A percentile compares a stretch with the other conserved stretches of the same genome.
phyloP scores from a whole-genome alignment of 2,329 filamentous ascomycete genomes.

The Fusarium circinatum region DNA sequence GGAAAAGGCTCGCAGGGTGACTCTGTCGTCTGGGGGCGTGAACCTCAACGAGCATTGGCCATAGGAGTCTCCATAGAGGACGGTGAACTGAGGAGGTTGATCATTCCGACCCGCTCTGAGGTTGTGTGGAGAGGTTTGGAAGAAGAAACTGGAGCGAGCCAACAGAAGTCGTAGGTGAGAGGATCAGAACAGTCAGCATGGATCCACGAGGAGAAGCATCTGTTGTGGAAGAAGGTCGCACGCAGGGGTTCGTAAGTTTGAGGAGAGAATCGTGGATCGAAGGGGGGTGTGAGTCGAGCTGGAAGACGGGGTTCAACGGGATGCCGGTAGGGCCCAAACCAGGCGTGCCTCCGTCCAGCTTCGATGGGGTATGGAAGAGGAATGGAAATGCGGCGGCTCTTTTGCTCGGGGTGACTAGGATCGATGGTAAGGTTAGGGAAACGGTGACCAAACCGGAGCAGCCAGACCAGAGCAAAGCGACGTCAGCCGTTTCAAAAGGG shows the following conservation, averaged over 20 bases:
- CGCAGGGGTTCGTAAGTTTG: constrained; percentile 35
- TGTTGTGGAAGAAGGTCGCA: constrained; percentile 38
- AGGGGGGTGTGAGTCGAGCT: constrained; percentile 41
- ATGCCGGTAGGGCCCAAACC: constrained; percentile 31
- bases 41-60: constrained; percentile 42
- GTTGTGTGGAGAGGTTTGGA: constrained; percentile 45
- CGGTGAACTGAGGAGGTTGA: constrained; percentile 44
- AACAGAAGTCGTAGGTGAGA: constrained; percentile 38
- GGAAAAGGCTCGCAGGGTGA: constrained; percentile 33
- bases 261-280: constrained; percentile 34
- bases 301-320: constrained; percentile 25
- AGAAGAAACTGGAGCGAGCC: constrained; percentile 38
- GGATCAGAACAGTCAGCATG: constrained; percentile 42
- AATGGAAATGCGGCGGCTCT: constrained; percentile 45
- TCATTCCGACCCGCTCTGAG: constrained; percentile 52
- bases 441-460: constrained; percentile 9
- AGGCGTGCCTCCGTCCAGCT: constrained; percentile 34
- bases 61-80: constrained; percentile 49
- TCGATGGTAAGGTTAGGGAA: constrained; percentile 38
- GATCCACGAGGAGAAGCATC: constrained; percentile 38
- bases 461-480: constrained; percentile 21
- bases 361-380: constrained; percentile 42
- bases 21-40: constrained; percentile 40
- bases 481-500: constrained; percentile 39
- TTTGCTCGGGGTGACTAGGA: constrained; percentile 44